Base-by-base conservation (phyloP, 169 alveolate species). In the Plasmodium vinckei region DNA sequence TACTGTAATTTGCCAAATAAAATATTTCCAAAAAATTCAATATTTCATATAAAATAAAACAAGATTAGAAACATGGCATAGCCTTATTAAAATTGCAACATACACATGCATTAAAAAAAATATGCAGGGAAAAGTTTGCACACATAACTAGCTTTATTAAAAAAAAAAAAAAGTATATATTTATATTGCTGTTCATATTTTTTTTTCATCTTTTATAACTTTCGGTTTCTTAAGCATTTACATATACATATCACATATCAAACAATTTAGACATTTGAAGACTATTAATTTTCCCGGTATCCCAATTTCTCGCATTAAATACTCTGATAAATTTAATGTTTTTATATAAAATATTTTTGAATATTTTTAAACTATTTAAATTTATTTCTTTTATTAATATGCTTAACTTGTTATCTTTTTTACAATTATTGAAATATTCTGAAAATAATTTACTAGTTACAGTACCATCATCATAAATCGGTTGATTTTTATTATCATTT, bases 371-470 rank as follows among this genome's bases (percentile, higher is more conserved):
- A 47, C 63, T 82, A 27, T 82, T 33, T 21, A 65, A 54, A 82
- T 65, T 82, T 27, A 82, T 61, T 71, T 82, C 90, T 82, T 82
- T 82, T 54, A 82, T 67, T 67, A 82, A 59, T 47, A 70, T 82
- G 47, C 56, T 82, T 60, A 82, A 9, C 51, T 67, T 82, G 15
- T 65, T 82, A n/a, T 46, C 57, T 60, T 61, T 82, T 67, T 70
- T 67, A 57, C 82, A 67, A 60, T 25, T 82, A 71, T 65, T 82
- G 47, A 82, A 82, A 60, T 82, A 82, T 59, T 82, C 90, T 17
- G 90, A 82, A 51, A 82, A 82, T 68, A 82, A 82, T 53, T 82
- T 68, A n/a, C 25, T 56, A 42, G 69, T 82, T n/a, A 82, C 90
- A 27, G 10, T 53, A 49, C 68, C 90, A 44, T 82, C 90, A 56